Conservation (phyloP, 352 stramenopile species). For the Plasmopara viticola region DNA sequence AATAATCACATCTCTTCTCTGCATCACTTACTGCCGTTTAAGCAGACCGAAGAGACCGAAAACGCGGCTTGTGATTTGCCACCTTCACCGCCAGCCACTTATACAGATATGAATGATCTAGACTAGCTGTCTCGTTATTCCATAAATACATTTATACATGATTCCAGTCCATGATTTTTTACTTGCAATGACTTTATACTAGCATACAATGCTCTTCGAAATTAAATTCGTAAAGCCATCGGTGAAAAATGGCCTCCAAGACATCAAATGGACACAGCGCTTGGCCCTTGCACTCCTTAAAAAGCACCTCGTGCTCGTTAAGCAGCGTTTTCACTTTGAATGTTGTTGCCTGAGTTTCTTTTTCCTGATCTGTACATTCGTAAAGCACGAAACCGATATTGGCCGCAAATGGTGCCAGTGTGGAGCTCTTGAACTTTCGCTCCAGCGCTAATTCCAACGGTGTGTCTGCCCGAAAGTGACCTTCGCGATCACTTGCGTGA, state of each 20-base stretch:
- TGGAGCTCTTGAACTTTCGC: conserved; percentile 52
- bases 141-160: not conserved
- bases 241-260: conserved; percentile 48
- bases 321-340: conserved; percentile 56
- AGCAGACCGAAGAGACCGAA: conserved; percentile 2
- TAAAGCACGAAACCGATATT: conserved; percentile 84
- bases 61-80: not conserved
- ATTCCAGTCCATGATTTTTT: not conserved
- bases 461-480: conserved; percentile 55
- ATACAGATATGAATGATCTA: conserved; percentile 50
- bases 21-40: conserved; percentile 11
- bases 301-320: conserved; percentile 56
- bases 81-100: not conserved
- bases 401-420: conserved; percentile 60
- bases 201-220: conserved; percentile 46
- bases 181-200: not conserved
- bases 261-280: conserved; percentile 46
- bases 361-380: conserved; percentile 28
- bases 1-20: conserved; percentile 3
- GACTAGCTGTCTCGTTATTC: conserved; percentile 20
- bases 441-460: conserved; percentile 39
- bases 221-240: conserved; percentile 69
- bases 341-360: not conserved
- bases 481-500: conserved; percentile 42
- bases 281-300: conserved; percentile 40